Base-by-base conservation (phyloP, 2,329 filamentous ascomycete genomes). In the Aspergillus tubingensis region DNA sequence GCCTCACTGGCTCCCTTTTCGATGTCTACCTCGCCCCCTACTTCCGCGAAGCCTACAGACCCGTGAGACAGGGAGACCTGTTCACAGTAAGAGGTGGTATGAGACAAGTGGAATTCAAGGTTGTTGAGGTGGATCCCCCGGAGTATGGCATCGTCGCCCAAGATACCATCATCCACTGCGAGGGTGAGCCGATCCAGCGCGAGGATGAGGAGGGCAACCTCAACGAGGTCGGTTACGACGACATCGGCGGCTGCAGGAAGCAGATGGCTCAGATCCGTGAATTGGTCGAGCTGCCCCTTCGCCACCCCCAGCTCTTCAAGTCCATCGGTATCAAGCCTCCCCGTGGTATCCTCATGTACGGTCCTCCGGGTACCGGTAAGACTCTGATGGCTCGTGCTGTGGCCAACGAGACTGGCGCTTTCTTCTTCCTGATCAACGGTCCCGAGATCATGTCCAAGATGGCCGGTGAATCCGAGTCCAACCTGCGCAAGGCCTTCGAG, bases 391-490 rank as follows among this genome's bases (percentile, higher is more conserved):
- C 95, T 74, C 91, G 95, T 80, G 95, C 95, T 65, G 95, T 99
- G 59, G 95, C 95, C 80, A 98, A 98, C 81, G 95, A 98, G 85
- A 98, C 95, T 36, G 95, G 95, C 72, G 94, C 94, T 52, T 98
- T 98, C 84, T 99, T 99, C 84, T 98, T 99, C 88, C 82, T 98
- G 65, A 98, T 99, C 86, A 98, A 98, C 81, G 94, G 95, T 67
- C 95, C 95, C 55, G 95, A 98, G 79, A 98, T 99, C 83, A 98
- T 99, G 95, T 97, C 94, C 61, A 98, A 98, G 87, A 98, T 98
- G 95, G 95, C 95, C 62, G 95, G 95, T 86, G 95, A 99, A 81
- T 98, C 95, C 61, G 95, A 98, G 80, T 98, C 94, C 62, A 98
- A 98, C 79, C 81, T 99, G 68, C 90, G 95, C 72, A 98, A 98